A percentile compares a stretch with the other conserved stretches of the same genome.
Conservation (phyloP, 257 asterid genomes). For the Nicotiana obtusifolia region DNA sequence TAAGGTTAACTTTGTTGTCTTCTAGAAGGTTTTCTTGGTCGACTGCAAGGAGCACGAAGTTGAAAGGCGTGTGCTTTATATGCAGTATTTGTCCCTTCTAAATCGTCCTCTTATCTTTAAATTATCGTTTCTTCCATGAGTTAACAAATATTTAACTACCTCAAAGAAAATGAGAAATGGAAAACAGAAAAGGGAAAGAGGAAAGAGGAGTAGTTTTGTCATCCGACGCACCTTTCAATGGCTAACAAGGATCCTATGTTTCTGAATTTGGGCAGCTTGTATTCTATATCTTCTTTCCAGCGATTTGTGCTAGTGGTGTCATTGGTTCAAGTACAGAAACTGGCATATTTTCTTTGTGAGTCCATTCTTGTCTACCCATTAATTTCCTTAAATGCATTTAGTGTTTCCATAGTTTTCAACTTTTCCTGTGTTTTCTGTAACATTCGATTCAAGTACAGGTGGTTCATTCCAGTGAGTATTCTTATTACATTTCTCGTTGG, state of each 20-base stretch:
- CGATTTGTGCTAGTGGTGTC: slow-evolving; percentile 34
- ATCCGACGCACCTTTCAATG: not conserved
- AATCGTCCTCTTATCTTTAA: not conserved
- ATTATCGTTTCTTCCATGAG: not conserved
- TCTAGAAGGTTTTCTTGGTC: not conserved
- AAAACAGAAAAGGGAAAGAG: not conserved
- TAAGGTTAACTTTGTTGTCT: not conserved
- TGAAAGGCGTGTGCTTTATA: not conserved
- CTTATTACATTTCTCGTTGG: slow-evolving; percentile 31
- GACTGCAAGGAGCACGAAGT: not conserved
- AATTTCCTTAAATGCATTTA: not conserved
- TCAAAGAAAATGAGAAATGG: not conserved
- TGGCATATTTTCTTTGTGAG: slow-evolving; percentile 27
- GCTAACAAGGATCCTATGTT: slow-evolving; percentile 2
- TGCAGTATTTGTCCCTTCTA: not conserved
- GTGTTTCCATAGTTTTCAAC: not conserved
- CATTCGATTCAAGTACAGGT: slow-evolving; percentile 15
- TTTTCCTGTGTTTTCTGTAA: not conserved
- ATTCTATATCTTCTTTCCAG: slow-evolving; percentile 34
- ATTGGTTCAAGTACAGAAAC: slow-evolving; percentile 29
- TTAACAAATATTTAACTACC: not conserved
- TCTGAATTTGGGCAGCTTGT: slow-evolving; percentile 27
- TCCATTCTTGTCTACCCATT: slow-evolving; percentile 5
- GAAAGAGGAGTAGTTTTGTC: not conserved
- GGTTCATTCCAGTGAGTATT: slow-evolving; percentile 35